A percentile compares a stretch with the other conserved stretches of the same genome.
Conservation (phyloP, 1,139 yeast species). For the Geotrichum macrosporum region DNA sequence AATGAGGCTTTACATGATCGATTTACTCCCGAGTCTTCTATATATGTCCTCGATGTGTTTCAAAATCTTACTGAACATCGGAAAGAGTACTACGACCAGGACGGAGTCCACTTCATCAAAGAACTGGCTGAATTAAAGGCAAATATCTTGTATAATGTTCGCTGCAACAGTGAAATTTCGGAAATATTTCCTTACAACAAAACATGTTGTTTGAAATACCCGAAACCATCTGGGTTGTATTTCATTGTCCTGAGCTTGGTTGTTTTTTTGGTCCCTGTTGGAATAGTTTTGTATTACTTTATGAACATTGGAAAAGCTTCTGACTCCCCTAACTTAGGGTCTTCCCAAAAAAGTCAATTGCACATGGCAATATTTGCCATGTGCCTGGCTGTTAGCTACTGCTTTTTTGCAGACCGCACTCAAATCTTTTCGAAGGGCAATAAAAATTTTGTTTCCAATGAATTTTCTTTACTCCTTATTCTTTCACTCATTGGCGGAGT, state of each 20-base stretch:
- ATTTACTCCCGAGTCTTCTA: slow-evolving; percentile 14
- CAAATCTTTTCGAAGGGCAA: slow-evolving; percentile 26
- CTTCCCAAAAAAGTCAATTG: slow-evolving; percentile 16
- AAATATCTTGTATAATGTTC: slow-evolving; percentile 25
- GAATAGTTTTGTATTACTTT: slow-evolving; percentile 6
- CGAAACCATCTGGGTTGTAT: slow-evolving; percentile 22
- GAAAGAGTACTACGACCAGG: slow-evolving; percentile 20
- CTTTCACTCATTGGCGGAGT: slow-evolving; percentile 20
- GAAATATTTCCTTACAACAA: slow-evolving; percentile 26
- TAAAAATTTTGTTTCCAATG: slow-evolving; percentile 24
- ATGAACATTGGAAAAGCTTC: slow-evolving; percentile 4
- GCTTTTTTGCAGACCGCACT: slow-evolving; percentile 27
- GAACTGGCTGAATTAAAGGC: slow-evolving; percentile 25
- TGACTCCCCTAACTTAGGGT: slow-evolving; percentile 8
- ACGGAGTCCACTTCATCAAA: slow-evolving; percentile 23
- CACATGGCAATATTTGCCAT: slow-evolving; percentile 24
- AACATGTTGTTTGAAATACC: slow-evolving; percentile 28
- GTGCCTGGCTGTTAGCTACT: slow-evolving; percentile 24
- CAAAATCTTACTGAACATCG: slow-evolving; percentile 22
- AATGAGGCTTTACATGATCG: slow-evolving; percentile 21
- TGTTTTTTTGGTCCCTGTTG: slow-evolving; percentile 12
- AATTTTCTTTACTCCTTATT: slow-evolving; percentile 23
- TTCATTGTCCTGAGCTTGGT: slow-evolving; percentile 6
- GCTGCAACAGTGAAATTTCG: slow-evolving; percentile 27
- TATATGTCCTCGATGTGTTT: slow-evolving; percentile 26